Percentiles rank a stretch among this genome's conserved stretches.
These are phyloP conservation scores for Aulographum hederae DNA, from an alignment of 2,329 filamentous ascomycete species.

Conservation along the genomic window DNA sequence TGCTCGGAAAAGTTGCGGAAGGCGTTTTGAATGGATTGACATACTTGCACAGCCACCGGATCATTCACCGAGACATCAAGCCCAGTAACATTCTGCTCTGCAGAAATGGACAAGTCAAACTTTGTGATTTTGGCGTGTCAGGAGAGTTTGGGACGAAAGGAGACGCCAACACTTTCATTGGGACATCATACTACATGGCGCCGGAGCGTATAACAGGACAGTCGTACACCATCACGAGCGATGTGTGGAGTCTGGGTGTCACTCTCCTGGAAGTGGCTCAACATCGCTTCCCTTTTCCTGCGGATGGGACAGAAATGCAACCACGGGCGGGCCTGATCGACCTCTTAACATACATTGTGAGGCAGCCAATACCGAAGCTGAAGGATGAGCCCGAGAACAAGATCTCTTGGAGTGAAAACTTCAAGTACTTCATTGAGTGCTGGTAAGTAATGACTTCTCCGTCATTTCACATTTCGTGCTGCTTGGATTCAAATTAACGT, in stretches of 20 bases:
- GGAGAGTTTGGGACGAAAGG: conserved; percentile 98
- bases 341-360: conserved; percentile 89
- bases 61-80: conserved; percentile 98
- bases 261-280: conserved; percentile 98
- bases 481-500: background rate
- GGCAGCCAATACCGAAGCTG: conserved; percentile 82
- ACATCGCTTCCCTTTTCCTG: conserved; percentile 94
- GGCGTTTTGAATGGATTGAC: conserved; percentile 86
- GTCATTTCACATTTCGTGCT: too few species aligned
- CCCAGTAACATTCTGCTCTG: conserved; percentile 92
- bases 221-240: conserved; percentile 94
- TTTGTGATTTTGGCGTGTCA: conserved; percentile 95
- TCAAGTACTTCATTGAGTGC: conserved; percentile 99
- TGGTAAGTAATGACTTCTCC: conserved; percentile 52
- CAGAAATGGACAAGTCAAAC: conserved; percentile 81
- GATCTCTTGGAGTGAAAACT: conserved; percentile 90
- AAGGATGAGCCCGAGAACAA: conserved; percentile 84
- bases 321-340: conserved; percentile 86
- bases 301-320: conserved; percentile 89
- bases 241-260: conserved; percentile 95
- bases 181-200: conserved; percentile 98
- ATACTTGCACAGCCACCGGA: conserved; percentile 87
- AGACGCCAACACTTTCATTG: conserved; percentile 96
- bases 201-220: conserved; percentile 95
- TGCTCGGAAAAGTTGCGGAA: conserved; percentile 89